Conservation (phyloP, 2,329 filamentous ascomycete species). For the Fusarium setosum region DNA sequence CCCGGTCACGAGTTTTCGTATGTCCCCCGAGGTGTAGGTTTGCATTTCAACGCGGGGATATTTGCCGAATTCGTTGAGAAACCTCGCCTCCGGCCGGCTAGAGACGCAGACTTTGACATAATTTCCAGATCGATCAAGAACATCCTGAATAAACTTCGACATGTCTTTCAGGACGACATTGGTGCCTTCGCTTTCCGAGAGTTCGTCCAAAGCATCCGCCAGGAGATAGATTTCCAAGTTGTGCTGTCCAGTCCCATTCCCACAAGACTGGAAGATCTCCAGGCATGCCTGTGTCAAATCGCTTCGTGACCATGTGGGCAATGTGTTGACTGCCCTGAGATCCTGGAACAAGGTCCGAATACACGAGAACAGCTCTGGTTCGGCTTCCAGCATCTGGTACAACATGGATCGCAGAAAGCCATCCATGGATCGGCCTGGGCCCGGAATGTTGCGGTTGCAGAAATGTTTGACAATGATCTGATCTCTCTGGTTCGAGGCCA, state of each 20-base stretch:
- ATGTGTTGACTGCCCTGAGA: not conserved
- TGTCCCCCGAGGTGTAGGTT: not conserved
- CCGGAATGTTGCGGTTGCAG: not conserved
- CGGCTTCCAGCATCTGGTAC: not conserved
- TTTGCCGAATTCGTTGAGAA: not conserved
- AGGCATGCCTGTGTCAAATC: not conserved
- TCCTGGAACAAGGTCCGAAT: not conserved
- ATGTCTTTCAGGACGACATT: not conserved
- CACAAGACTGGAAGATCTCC: not conserved
- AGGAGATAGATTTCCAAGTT: not conserved
- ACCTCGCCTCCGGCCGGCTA: not conserved
- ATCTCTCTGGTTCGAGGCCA: not conserved
- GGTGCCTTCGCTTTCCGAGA: not conserved
- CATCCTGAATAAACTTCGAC: not conserved
- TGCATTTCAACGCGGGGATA: not conserved
- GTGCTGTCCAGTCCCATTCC: not conserved
- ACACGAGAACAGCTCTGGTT: not conserved
- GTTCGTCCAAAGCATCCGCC: not conserved
- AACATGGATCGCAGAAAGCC: not conserved
- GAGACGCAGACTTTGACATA: not conserved
- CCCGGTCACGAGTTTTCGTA: not conserved
- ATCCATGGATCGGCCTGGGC: not conserved
- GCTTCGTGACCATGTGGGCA: not conserved
- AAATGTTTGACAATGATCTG: not conserved
- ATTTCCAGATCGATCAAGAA: not conserved